Conservation (phyloP, 495 filamentous ascomycete genomes). For the Chaetomium cochliodes region DNA sequence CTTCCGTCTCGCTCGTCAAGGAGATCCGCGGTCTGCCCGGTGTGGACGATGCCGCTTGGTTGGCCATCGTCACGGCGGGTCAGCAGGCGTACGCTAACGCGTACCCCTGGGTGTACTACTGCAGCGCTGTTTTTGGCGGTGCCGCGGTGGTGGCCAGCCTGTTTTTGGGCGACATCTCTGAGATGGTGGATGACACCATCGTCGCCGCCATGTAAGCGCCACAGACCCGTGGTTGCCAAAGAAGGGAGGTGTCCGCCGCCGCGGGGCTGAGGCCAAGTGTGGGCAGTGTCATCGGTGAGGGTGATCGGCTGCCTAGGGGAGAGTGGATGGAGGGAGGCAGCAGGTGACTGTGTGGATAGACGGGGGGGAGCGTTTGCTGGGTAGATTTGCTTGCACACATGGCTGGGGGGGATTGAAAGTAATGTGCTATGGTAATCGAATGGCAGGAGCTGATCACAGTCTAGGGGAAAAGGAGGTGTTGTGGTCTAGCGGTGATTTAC, state of each 20-base stretch:
- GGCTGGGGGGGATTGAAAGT: not conserved
- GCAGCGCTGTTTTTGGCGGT: constrained; percentile 64
- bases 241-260: too few relatives aligned
- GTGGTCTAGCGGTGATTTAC: not conserved
- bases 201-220: constrained; percentile 58
- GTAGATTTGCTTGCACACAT: not conserved
- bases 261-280: too few relatives aligned
- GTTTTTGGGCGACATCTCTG: constrained; percentile 62
- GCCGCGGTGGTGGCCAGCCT: constrained; percentile 61
- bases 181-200: constrained; percentile 68
- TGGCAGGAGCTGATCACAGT: not conserved
- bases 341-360: not conserved
- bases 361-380: not conserved
- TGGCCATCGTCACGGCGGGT: constrained; percentile 60
- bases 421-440: not conserved
- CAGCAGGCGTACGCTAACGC: constrained; percentile 61
- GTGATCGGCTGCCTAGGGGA: not conserved
- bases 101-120: constrained; percentile 68
- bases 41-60: constrained; percentile 55
- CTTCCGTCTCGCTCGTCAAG: constrained; percentile 54
- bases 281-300: not conserved
- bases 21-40: constrained; percentile 56
- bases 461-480: not conserved
- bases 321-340: too few relatives aligned
- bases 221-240: not conserved